Conservation (phyloP, 139 green algal species). For the Volvox reticuliferus region DNA sequence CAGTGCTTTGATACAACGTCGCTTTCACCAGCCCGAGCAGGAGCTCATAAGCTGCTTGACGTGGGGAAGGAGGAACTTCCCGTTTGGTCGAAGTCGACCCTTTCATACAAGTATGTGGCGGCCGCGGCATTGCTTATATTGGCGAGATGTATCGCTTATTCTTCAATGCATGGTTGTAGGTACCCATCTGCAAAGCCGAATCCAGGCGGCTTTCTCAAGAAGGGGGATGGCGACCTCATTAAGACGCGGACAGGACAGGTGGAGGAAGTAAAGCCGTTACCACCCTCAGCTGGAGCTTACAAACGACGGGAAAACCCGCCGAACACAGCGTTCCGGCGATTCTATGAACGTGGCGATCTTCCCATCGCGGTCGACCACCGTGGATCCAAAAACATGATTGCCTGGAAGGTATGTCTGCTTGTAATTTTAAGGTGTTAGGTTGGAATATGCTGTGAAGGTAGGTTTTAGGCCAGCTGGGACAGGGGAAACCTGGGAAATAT, state of each 20-base stretch:
- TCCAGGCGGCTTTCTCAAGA: conserved; percentile 65
- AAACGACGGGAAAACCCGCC: conserved; percentile 74
- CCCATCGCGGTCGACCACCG: conserved; percentile 86
- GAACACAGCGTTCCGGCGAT: conserved; percentile 85
- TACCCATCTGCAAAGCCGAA: conserved; percentile 63
- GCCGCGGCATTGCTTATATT: neutral
- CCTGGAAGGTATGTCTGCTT: conserved; percentile 77
- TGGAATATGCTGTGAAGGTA: too few relatives aligned
- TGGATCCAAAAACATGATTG: conserved; percentile 85
- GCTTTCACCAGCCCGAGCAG: conserved; percentile 58
- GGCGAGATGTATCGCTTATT: neutral
- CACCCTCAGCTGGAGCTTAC: conserved; percentile 64
- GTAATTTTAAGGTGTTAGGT: too few relatives aligned
- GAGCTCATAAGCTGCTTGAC: conserved; percentile 61
- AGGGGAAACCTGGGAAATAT: too few relatives aligned
- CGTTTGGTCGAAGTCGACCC: conserved; percentile 73
- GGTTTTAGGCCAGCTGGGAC: too few relatives aligned
- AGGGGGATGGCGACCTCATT: conserved; percentile 58
- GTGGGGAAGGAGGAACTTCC: conserved; percentile 65
- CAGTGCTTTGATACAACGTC: conserved; percentile 82
- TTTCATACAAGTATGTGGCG: conserved; percentile 67
- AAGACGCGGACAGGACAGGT: conserved; percentile 42
- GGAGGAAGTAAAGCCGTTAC: conserved; percentile 46
- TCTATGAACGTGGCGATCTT: conserved; percentile 90
- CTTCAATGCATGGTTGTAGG: conserved; percentile 31